These are phyloP conservation scores for Talaromyces sp. DNA, from an alignment of 2,329 filamentous ascomycete species.

Conservation along the genomic window DNA sequence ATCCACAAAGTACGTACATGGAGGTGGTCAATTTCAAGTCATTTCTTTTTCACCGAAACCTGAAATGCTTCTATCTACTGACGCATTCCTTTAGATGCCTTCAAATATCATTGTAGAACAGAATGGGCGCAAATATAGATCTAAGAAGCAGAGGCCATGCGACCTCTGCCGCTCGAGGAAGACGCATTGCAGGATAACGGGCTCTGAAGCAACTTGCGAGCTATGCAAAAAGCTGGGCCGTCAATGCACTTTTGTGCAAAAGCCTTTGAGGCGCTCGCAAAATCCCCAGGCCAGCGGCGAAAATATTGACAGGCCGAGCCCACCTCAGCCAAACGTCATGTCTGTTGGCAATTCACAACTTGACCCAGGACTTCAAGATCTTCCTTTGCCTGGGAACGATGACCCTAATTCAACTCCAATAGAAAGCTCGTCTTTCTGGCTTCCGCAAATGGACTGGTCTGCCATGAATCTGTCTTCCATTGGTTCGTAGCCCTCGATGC, in stretches of 20 bases:
- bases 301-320: not conserved
- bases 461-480: not conserved
- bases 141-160: slow-evolving; percentile 8
- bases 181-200: slow-evolving; percentile 7
- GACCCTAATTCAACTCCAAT: not conserved
- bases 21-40: not conserved
- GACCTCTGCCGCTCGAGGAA: slow-evolving; percentile 9
- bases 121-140: slow-evolving; percentile 3
- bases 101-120: slow-evolving; percentile 14
- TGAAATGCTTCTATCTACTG: not conserved
- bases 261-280: not conserved
- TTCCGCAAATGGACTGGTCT: not conserved
- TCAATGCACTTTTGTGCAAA: slow-evolving; percentile 1
- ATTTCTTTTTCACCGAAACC: not conserved
- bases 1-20: not conserved
- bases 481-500: not conserved
- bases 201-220: not conserved
- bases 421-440: not conserved
- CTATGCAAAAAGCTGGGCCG: slow-evolving; percentile 1
- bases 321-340: not conserved
- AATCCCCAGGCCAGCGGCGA: not conserved
- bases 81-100: not conserved
- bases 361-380: not conserved
- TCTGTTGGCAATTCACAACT: not conserved
- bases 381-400: not conserved